phyloP scores from a whole-genome alignment of 2,329 filamentous ascomycete species.

The Mycosphaerella sp. region DNA sequence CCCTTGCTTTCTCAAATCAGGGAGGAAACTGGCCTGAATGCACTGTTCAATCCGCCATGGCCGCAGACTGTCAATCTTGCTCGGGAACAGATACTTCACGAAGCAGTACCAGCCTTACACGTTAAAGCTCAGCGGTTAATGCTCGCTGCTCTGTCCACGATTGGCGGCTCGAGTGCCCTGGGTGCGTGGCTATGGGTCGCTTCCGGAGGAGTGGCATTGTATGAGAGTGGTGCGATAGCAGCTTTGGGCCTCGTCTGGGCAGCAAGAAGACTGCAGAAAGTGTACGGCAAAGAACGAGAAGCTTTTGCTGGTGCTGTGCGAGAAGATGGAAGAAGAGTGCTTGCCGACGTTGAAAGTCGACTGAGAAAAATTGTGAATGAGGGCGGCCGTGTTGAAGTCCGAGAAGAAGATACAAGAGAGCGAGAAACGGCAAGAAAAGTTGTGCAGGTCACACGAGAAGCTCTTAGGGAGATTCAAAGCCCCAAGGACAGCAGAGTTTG shows the following conservation, averaged over 20 bases:
- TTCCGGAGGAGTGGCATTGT: constrained; percentile 46
- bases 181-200: constrained; percentile 53
- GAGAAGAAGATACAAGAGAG: constrained; percentile 34
- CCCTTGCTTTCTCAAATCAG: constrained; percentile 25
- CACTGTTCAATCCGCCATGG: constrained; percentile 51
- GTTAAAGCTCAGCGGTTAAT: constrained; percentile 49
- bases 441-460: constrained; percentile 32
- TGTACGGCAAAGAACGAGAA: constrained; percentile 51
- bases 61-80: constrained; percentile 67
- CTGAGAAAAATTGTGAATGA: constrained; percentile 44
- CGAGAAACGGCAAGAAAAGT: constrained; percentile 41
- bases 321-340: constrained; percentile 52
- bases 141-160: constrained; percentile 67
- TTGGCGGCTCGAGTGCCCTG: constrained; percentile 51
- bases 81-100: constrained; percentile 46
- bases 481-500: no score
- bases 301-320: constrained; percentile 49
- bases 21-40: constrained; percentile 29
- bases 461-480: background rate
- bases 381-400: constrained; percentile 37
- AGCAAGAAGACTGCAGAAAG: constrained; percentile 52
- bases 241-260: constrained; percentile 54
- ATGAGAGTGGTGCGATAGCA: constrained; percentile 55
- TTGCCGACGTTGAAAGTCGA: constrained; percentile 49
- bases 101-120: constrained; percentile 41